A percentile compares a stretch with the other conserved stretches of the same genome.
Evolutionary conservation across 305 asterid genomes (phyloP).

Genomic region (Salvia sclarea): DNA sequence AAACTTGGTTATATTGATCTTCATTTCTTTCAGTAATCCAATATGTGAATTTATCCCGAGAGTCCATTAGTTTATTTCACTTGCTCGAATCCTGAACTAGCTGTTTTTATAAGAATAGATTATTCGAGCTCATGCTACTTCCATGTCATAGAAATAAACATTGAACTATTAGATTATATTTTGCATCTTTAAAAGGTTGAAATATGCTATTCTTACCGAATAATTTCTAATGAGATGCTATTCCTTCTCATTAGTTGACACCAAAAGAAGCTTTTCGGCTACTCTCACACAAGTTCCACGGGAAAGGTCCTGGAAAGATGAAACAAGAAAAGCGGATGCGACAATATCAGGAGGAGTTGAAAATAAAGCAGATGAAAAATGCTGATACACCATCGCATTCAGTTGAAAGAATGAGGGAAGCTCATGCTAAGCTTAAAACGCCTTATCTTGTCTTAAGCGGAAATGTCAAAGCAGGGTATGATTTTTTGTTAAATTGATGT

Average conservation of each 20-base stretch:
- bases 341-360: constrained; percentile 84
- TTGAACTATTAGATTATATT: not conserved
- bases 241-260: constrained; percentile 61
- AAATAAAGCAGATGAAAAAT: constrained; percentile 90
- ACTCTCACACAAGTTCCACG: constrained; percentile 92
- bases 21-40: no score
- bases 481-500: constrained; percentile 16
- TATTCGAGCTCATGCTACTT: not conserved
- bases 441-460: constrained; percentile 88
- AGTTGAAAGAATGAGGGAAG: constrained; percentile 89
- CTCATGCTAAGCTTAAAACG: constrained; percentile 65
- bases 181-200: constrained; percentile 5
- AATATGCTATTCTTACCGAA: not conserved
- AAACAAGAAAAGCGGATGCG: constrained; percentile 92
- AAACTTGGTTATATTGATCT: no score
- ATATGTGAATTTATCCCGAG: no score
- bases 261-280: constrained; percentile 90
- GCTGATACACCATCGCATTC: constrained; percentile 93
- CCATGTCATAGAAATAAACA: constrained; percentile 2
- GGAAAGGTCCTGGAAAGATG: constrained; percentile 96
- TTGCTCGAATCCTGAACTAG: not conserved
- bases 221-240: not conserved
- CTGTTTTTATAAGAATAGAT: not conserved
- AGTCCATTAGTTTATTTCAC: not conserved
- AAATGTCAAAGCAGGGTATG: constrained; percentile 85